Evolutionary conservation across 495 filamentous ascomycete species (phyloP).

Genomic region (Emericellopsis terricola): DNA sequence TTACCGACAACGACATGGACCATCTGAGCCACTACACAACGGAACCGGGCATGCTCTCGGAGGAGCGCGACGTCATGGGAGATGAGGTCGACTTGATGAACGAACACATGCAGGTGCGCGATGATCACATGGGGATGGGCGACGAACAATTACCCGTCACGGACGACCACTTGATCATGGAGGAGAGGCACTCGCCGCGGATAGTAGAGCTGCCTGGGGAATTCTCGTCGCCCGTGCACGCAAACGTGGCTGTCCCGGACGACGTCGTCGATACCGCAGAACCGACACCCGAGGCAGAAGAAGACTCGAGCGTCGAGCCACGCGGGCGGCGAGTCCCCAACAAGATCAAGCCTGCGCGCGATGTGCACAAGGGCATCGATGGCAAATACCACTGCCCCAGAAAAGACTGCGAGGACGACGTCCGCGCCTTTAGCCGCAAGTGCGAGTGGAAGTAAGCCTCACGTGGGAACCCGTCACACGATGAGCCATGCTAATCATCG

Average conservation of each 20-base stretch:
- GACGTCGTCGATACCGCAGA: constrained; percentile 7
- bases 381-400: constrained; percentile 54
- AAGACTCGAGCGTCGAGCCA: constrained; percentile 4
- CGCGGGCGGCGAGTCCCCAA: constrained; percentile 22
- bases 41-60: background rate
- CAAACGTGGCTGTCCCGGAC: background rate
- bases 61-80: constrained; percentile 3
- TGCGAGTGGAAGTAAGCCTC: constrained; percentile 81
- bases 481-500: constrained; percentile 4
- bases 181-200: too few relatives aligned
- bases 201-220: constrained; percentile 1
- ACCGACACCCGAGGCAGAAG: too few relatives aligned
- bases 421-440: constrained; percentile 52
- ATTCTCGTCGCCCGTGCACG: constrained; percentile 3
- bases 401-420: constrained; percentile 33
- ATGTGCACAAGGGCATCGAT: constrained; percentile 37
- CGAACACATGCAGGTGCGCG: constrained; percentile 2
- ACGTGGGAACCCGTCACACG: background rate
- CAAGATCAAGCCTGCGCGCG: constrained; percentile 29
- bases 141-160: too few relatives aligned
- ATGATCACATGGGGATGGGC: background rate
- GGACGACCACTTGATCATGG: too few relatives aligned
- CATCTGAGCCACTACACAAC: constrained; percentile 3
- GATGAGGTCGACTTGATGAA: constrained; percentile 2
- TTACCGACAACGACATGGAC: constrained; percentile 6